Percentiles rank a stretch among this genome's conserved stretches.
phyloP scores from a whole-genome alignment of 768 basidiomycete species.

The Rhizopogon sp. region DNA sequence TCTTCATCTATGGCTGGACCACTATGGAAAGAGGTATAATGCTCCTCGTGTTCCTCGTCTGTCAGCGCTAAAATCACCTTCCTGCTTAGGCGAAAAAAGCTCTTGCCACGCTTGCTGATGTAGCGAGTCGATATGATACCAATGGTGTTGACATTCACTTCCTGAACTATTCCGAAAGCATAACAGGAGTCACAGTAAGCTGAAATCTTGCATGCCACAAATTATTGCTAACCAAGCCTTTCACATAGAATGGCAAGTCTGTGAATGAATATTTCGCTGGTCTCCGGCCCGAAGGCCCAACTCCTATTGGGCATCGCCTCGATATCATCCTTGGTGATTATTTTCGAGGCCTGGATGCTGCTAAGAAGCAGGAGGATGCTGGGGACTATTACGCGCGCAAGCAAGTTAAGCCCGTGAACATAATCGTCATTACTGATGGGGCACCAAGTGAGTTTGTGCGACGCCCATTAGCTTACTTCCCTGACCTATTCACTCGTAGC shows the following conservation, averaged over 20 bases:
- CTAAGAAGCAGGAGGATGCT: constrained; percentile 16
- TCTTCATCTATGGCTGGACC: constrained; percentile 49
- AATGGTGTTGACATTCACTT: constrained; percentile 64
- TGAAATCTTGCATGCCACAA: not conserved
- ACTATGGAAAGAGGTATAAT: constrained; percentile 46
- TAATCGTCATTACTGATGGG: constrained; percentile 63
- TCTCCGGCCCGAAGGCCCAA: constrained; percentile 39
- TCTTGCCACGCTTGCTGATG: constrained; percentile 42
- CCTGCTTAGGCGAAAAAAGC: constrained; percentile 36
- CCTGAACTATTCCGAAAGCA: constrained; percentile 37
- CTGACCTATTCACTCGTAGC: constrained; percentile 23
- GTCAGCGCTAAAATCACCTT: not conserved
- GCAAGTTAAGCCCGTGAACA: constrained; percentile 51
- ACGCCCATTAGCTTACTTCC: not conserved
- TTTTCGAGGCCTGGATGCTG: constrained; percentile 27
- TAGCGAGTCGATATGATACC: constrained; percentile 44
- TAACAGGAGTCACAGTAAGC: constrained; percentile 34
- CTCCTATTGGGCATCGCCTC: constrained; percentile 40
- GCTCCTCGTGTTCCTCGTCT: not conserved
- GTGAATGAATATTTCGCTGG: constrained; percentile 39
- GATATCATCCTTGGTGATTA: constrained; percentile 36
- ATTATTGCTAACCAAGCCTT: not conserved
- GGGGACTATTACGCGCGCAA: constrained; percentile 20
- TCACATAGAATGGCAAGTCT: constrained; percentile 28
- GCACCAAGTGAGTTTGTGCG: constrained; percentile 39